phyloP scores from a whole-genome alignment of 495 filamentous ascomycete species.

The Annulohypoxylon nitens region DNA sequence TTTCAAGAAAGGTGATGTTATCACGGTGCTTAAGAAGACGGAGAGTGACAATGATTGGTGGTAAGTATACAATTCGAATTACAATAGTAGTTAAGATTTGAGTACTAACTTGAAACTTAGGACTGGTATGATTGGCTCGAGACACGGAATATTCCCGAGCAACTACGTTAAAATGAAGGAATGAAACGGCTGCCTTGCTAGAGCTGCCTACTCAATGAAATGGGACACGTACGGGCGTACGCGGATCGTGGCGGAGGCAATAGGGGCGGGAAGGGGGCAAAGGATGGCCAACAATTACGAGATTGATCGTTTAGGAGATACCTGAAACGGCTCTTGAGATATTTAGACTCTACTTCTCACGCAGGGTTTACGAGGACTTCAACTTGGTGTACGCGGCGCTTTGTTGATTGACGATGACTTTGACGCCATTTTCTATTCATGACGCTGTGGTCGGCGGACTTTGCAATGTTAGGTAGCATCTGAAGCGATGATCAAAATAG shows the following conservation, averaged over 20 bases:
- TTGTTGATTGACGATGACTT: slow-evolving; percentile 16
- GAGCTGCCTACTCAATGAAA: background rate
- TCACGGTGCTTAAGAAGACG: slow-evolving; percentile 97
- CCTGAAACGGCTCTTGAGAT: slow-evolving; percentile 21
- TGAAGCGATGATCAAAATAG: slow-evolving; percentile 6
- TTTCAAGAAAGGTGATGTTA: slow-evolving; percentile 97
- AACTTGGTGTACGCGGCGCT: slow-evolving; percentile 24
- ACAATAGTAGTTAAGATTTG: slow-evolving; percentile 21
- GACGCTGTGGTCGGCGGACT: background rate
- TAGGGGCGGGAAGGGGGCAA: background rate
- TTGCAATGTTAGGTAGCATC: background rate
- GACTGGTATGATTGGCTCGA: slow-evolving; percentile 68
- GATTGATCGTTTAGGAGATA: slow-evolving; percentile 42
- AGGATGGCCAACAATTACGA: slow-evolving; percentile 31
- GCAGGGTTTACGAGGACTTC: slow-evolving; percentile 16
- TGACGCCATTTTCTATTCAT: background rate
- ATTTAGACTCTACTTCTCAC: slow-evolving; percentile 39
- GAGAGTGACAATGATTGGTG: slow-evolving; percentile 92
- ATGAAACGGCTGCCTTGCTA: slow-evolving; percentile 26
- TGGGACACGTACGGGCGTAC: slow-evolving; percentile 27
- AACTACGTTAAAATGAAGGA: slow-evolving; percentile 69
- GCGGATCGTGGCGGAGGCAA: slow-evolving; percentile 22
- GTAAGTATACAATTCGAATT: slow-evolving; percentile 60
- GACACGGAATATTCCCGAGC: slow-evolving; percentile 68
- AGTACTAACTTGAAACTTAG: slow-evolving; percentile 49